A percentile compares a stretch with the other conserved stretches of the same genome.
Evolutionary conservation across 306 rosid genomes (phyloP).

Genomic region (Ammopiptanthus mongolicus): DNA sequence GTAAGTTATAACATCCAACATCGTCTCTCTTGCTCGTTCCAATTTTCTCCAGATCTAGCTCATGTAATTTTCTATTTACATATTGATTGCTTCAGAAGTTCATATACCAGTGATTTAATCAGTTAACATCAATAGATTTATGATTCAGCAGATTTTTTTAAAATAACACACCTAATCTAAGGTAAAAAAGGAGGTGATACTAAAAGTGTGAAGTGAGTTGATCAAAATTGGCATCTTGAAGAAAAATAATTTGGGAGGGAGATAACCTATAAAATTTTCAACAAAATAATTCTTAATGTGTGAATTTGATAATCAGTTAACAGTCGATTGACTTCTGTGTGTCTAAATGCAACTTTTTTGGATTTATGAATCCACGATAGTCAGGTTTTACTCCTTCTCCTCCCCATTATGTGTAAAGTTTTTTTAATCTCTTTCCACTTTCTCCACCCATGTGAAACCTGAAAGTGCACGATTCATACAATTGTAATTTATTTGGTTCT

Average conservation of each 20-base stretch:
- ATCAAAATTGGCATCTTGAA: neutral
- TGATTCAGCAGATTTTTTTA: neutral
- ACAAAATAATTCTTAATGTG: neutral
- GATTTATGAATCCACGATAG: neutral
- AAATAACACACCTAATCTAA: neutral
- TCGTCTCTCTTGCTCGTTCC: constrained; percentile 5
- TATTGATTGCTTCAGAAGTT: neutral
- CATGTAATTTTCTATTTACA: neutral
- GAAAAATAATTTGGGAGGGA: neutral
- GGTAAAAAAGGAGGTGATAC: neutral
- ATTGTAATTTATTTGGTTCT: too few species aligned
- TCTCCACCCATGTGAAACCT: neutral
- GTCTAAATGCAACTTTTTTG: neutral
- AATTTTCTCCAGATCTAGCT: neutral
- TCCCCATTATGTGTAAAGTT: neutral
- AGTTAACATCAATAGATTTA: neutral
- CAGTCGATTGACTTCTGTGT: neutral
- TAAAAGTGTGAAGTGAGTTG: neutral
- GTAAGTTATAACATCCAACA: constrained; percentile 45
- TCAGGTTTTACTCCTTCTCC: neutral
- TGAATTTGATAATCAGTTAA: neutral
- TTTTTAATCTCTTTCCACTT: neutral
- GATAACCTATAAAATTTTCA: neutral
- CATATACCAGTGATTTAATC: constrained; percentile 5
- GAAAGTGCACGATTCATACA: neutral